Evolutionary conservation across 257 asterid species (phyloP), one percentile per base, ranked within the genome.

Genomic region (Gardenia jasminoides): DNA sequence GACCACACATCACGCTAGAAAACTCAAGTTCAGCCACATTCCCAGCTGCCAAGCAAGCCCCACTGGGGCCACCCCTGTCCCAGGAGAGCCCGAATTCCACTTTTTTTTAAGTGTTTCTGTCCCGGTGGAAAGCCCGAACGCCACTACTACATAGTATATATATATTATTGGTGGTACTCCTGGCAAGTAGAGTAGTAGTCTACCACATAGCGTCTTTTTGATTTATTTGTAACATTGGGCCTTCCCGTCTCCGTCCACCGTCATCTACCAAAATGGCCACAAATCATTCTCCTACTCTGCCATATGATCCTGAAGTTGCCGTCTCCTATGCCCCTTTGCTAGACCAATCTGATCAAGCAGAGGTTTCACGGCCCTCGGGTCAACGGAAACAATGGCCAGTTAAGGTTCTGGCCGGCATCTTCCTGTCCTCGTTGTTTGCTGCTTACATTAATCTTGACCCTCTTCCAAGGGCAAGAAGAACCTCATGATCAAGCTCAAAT

Each of bases 381-480:
- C 85, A 47, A 20, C 88, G 85, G 41, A 78, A 86, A 68, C 78
- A 86, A 68, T 76, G 76, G 22, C 71, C 80, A 33, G 66, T 81
- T 76, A 88, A 85, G 48, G 56, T 81, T 58, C 24, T 87, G 33
- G 74, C 84, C 85, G 65, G 30, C 88, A 79, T 87, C 82, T 73
- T 86, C 20, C 73, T 93, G n/a, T 72, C 92, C 8, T 76, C 88
- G 0, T 62, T 89, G 48, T 28, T 88, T 46, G n/a, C 46, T 90
- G 19, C 56, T 85, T 48, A 66, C 86, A 9, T 70, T 86, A 43
- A 19, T 85, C 30, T 47, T 86, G 44, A 74, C 85, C 41, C 10
- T 84, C 66, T 24, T 79, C 59, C 84, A 71, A 3, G 68, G 70
- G 2, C 77, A 81, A 43, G 39, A 65, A 13, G 16, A 76, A 20